Evolutionary conservation across 73 alveolate genomes (phyloP).

Genomic region (Tetrahymena borealis): DNA sequence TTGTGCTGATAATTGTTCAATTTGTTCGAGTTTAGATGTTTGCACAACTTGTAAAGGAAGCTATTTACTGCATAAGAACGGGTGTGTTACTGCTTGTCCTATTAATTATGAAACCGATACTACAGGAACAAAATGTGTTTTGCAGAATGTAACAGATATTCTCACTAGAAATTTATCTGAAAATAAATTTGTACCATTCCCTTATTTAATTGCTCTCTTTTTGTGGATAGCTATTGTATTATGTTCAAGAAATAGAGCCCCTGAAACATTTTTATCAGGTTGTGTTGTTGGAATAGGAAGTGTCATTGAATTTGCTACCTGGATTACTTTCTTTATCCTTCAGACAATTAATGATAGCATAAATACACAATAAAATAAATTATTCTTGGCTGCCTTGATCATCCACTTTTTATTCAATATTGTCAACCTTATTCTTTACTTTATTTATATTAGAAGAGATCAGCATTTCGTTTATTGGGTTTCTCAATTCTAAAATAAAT

Average conservation of each 20-base stretch:
- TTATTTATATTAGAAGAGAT: neutral
- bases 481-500: neutral
- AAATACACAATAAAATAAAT: neutral
- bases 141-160: neutral
- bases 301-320: neutral
- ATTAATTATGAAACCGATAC: neutral
- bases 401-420: neutral
- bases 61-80: neutral
- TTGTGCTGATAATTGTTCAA: neutral
- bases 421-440: neutral
- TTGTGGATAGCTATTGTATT: neutral
- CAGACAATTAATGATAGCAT: neutral
- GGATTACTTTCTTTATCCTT: neutral
- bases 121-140: neutral
- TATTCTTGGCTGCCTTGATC: neutral
- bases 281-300: neutral
- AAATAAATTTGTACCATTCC: neutral
- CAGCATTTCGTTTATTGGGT: neutral
- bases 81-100: neutral
- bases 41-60: neutral
- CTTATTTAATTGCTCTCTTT: neutral
- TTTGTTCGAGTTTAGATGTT: neutral
- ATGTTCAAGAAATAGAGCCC: neutral
- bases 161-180: neutral
- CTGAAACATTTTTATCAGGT: neutral